Base-by-base conservation (phyloP, 352 stramenopile genomes). In the Globisporangium cederbergense region DNA sequence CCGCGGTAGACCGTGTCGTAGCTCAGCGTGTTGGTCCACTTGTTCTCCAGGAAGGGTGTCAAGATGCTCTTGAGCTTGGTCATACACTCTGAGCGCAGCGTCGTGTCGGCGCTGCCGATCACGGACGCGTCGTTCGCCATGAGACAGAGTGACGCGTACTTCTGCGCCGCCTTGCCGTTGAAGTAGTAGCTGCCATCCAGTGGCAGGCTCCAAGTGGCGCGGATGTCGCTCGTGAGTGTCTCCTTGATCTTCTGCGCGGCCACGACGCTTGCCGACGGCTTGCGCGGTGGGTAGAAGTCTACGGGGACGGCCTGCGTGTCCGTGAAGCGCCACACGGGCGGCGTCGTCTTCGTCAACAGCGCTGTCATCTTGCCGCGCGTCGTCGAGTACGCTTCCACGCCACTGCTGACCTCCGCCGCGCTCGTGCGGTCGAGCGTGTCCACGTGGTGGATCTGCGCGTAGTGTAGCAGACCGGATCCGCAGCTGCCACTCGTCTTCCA, bases 81-180 rank as follows among this genome's bases (percentile, higher is more conserved):
- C 25, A 91, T 52, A 28, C 82, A 93, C 45, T 36, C 32, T 5
- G 69, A 68, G 81, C 30, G 49, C 60, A 40, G 78, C 51, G 84
- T 32, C 6, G 78, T 79, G 30, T 78, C 20, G 34, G 38, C 63
- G 28, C 43, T 65, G 28, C 75, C 79, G 4, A 93, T 79, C 55
- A 93, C 79, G 3, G 76, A 66, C 0, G 72, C 65, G 42, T 93
- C 82, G 54, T 79, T 81, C 10, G 84, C 84, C 79, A 93, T 88
- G 30, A 93, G 60, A 40, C 84, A 93, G 42, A 91, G 60, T 25
- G 77, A 88, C 42, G 84, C 80, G 63, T 90, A 91, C 62, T 93
- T 89, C 55, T 91, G 81, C 28, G 81, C 82, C 11, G 79, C 70
- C 59, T 93, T 93, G 53, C 84, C 84, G 25, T 83, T 93, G 62